Base-by-base conservation (phyloP, 2,329 filamentous ascomycete genomes). In the Dendryphion nanum region DNA sequence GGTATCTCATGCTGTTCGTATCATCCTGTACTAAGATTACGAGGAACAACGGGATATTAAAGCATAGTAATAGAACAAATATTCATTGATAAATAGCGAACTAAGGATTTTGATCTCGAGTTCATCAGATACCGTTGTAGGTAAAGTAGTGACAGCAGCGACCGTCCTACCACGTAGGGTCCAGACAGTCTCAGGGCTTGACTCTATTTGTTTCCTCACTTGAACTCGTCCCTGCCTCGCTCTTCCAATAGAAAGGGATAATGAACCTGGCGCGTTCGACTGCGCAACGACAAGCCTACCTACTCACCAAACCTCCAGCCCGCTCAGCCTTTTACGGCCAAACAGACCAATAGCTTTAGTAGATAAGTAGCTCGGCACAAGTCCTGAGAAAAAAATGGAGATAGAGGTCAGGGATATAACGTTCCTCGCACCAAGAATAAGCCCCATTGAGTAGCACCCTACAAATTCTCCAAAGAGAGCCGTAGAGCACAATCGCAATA, bases 351-450 rank as follows among this genome's bases (percentile, higher is more conserved):
- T 10, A 26, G n/a, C n/a, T n/a, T n/a, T n/a, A n/a, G n/a, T n/a
- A n/a, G n/a, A n/a, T n/a, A n/a, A n/a, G n/a, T n/a, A n/a, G n/a
- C n/a, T n/a, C n/a, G n/a, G 10, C 23, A 10, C 23, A 26, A n/a
- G n/a, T 26, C 23, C 23, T n/a, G n/a, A 26, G n/a, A 26, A 26
- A 26, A n/a, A 26, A 26, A 26, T 26, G 23, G 10, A 33, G 18
- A 33, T 35, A 41, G 34, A 42, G 35, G 24, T 34, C 38, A 48
- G 50, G 45, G 51, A 51, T 33, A 54, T 58, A 64, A 66, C 49
- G 78, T 86, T 85, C 86, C 89, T 95, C 89, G 90, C 86, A 79
- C 89, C 91, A 86, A 96, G 89, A 96, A 95, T 97, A 89, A 96
- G 91, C 91, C 91, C 91, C 91, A 95, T 97, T 89, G 90, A 95